Evolutionary conservation across 2,329 filamentous ascomycete species (phyloP), one percentile per base, ranked within the genome.

Genomic region (Camillea tinctor): DNA sequence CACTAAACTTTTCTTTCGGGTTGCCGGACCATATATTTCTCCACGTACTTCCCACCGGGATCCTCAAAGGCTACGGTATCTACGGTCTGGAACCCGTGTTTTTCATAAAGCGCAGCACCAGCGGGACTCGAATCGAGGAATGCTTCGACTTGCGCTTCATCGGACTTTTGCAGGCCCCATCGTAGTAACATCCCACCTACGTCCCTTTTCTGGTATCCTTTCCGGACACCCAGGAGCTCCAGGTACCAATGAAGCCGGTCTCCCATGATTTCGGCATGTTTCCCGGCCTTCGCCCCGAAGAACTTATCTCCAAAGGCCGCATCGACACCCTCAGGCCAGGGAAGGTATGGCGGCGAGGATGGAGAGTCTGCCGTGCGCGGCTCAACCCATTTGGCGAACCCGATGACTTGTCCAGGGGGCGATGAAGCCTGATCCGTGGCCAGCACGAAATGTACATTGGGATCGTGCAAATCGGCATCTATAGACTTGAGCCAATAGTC

Each of bases 91-190:
- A 82, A 86, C 3, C 82, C 83, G 65, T 79, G 74, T 62, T 75
- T 79, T 60, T 75, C 68, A 71, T 86, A 86, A 19, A 84, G 56
- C 0, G 72, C 74, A 59, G 73, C 76, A 2, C 80, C 83, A 17
- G 75, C 75, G 0, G 75, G 76, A 52, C 82, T 83, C 8, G 81
- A 79, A 60, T 85, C 81, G 1, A 86, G 69, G 68, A 80, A 86
- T 9, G 77, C 75, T 51, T 79, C 76, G 15, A 73, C 63, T 0
- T 76, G 73, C 1, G 74, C 76, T 4, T 69, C 72, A 64, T 84
- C 81, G 1, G 81, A 80, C 61, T 71, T 73, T 23, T 75, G 69
- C 6, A 79, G 60, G 0, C 83, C 83, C 80, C 80, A 85, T 23
- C 70, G 68, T 48, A 85, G 64, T 21, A 86, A 57, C 26, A 71